These are phyloP conservation scores for Thelonectria olida DNA, from an alignment of 2,329 filamentous ascomycete species.

Conservation along the genomic window DNA sequence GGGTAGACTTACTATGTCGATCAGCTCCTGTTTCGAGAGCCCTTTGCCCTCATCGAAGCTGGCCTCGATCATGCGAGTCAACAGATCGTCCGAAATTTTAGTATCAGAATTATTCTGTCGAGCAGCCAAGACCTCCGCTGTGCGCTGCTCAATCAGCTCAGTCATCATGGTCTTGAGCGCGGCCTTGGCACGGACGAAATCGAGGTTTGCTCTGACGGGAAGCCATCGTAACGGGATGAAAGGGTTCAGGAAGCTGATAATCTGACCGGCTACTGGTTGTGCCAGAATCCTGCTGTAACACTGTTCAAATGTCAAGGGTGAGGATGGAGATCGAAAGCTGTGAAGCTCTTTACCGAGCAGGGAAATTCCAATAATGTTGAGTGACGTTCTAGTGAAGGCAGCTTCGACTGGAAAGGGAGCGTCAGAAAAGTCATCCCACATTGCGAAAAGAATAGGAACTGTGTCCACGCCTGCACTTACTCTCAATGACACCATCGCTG, in stretches of 20 bases:
- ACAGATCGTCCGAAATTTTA: slow-evolving; percentile 7
- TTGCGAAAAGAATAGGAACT: not conserved
- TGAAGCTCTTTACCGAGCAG: not conserved
- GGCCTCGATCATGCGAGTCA: slow-evolving; percentile 26
- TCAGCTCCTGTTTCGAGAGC: slow-evolving; percentile 22
- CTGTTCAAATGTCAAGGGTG: not conserved
- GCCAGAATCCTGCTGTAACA: not conserved
- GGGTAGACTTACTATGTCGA: slow-evolving; percentile 21
- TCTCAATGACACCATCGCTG: not conserved
- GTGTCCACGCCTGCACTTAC: not conserved
- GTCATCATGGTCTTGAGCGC: not conserved
- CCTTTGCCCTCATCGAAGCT: not conserved
- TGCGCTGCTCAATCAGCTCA: not conserved
- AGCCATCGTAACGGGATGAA: not conserved
- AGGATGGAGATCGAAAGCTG: not conserved
- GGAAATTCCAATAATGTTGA: not conserved
- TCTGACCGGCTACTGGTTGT: not conserved
- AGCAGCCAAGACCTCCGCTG: not conserved
- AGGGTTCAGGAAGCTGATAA: not conserved
- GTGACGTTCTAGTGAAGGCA: not conserved
- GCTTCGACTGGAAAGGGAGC: not conserved
- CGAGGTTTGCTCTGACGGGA: not conserved
- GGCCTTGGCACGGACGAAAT: not conserved
- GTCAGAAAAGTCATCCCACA: not conserved
- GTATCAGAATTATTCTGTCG: not conserved